Conservation (phyloP, 2,329 filamentous ascomycete species). For the Lachnellula cervina region DNA sequence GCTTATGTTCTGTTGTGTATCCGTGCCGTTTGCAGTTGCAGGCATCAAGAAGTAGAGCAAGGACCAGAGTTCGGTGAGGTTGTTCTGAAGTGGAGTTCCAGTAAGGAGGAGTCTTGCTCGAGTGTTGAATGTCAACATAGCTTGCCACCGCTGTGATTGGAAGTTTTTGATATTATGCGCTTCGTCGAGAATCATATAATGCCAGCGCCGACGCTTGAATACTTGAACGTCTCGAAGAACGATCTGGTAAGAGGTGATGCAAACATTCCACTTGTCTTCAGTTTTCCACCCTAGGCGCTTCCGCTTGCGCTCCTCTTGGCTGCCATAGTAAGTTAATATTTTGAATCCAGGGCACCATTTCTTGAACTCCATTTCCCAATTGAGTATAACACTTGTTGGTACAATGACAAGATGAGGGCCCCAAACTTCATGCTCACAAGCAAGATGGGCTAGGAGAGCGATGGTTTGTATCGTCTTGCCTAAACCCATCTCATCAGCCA, state of each 20-base stretch:
- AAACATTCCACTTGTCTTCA: conserved; percentile 91
- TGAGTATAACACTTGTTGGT: conserved; percentile 96
- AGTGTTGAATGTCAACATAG: conserved; percentile 88
- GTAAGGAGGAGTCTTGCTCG: conserved; percentile 82
- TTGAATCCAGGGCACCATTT: conserved; percentile 99
- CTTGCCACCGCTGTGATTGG: conserved; percentile 95
- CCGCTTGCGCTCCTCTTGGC: conserved; percentile 81
- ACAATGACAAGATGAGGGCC: conserved; percentile 94
- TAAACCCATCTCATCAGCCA: conserved; percentile 97
- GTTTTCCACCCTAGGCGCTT: conserved; percentile 93
- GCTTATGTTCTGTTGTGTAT: conserved; percentile 68
- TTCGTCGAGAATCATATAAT: conserved; percentile 97
- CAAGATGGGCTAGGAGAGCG: conserved; percentile 84
- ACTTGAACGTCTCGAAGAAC: conserved; percentile 91
- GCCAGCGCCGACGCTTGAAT: conserved; percentile 89
- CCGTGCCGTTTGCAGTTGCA: conserved; percentile 46
- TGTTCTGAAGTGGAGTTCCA: conserved; percentile 94
- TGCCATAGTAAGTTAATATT: conserved; percentile 94
- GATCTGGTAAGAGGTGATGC: conserved; percentile 96
- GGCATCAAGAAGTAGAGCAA: conserved; percentile 95
- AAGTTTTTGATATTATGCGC: conserved; percentile 99
- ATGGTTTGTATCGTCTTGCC: conserved; percentile 99
- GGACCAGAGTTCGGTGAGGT: conserved; percentile 94
- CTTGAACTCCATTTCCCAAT: conserved; percentile 99
- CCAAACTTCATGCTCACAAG: conserved; percentile 87